A percentile compares a stretch with the other conserved stretches of the same genome.
Conservation (phyloP, 768 basidiomycete species). For the Mycena alexandri region DNA sequence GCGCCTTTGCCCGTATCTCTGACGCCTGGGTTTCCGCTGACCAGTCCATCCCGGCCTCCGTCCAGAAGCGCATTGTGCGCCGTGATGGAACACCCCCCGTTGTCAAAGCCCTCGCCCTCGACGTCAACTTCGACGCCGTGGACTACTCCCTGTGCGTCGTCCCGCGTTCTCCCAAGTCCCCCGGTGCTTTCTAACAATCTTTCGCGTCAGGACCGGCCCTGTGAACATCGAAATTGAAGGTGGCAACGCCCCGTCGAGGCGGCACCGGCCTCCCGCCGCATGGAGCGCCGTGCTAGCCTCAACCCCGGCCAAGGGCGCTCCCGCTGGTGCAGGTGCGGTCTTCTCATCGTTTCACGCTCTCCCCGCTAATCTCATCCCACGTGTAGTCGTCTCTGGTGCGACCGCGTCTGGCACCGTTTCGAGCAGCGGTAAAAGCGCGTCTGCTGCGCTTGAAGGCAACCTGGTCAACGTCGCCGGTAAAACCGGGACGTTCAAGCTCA, state of each 20-base stretch:
- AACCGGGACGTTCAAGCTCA: background rate
- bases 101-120: conserved; percentile 29
- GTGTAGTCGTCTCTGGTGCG: too few species aligned
- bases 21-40: conserved; percentile 23
- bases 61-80: conserved; percentile 10
- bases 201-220: conserved; percentile 7
- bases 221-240: conserved; percentile 30
- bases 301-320: too few species aligned
- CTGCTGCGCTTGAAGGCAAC: too few species aligned
- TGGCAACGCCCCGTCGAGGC: conserved; percentile 15
- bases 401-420: too few species aligned
- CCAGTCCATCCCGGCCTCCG: conserved; percentile 23
- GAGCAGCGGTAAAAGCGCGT: conserved; percentile 7
- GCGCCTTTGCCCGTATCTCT: conserved; percentile 28
- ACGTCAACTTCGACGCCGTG: conserved; percentile 32
- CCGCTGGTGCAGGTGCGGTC: too few species aligned
- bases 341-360: too few species aligned
- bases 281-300: too few species aligned
- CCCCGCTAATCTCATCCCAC: too few species aligned
- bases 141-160: conserved; percentile 19
- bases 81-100: conserved; percentile 17
- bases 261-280: too few species aligned
- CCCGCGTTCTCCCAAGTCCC: background rate
- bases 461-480: background rate
- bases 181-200: background rate